Conservation (phyloP, 2,329 filamentous ascomycete species). For the Colletotrichum tamarilloi region DNA sequence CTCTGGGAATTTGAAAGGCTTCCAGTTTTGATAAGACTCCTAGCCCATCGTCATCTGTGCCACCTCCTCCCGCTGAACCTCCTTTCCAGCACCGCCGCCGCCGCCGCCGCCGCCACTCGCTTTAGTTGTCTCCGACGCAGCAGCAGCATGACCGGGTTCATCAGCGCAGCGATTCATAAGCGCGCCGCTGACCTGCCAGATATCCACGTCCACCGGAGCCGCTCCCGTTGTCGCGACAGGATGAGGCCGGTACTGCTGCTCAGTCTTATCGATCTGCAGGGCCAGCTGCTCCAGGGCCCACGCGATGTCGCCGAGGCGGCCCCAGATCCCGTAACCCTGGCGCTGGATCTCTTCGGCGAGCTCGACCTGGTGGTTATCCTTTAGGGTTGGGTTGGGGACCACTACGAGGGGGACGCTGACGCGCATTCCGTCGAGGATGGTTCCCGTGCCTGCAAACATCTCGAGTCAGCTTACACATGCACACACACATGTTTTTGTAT, state of each 20-base stretch:
- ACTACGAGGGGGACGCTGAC: constrained; percentile 83
- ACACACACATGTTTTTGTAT: not conserved
- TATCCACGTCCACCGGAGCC: constrained; percentile 10
- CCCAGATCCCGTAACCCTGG: constrained; percentile 77
- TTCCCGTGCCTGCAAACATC: constrained; percentile 77
- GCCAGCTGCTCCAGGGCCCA: constrained; percentile 34
- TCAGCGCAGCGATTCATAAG: constrained; percentile 26
- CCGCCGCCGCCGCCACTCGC: too few relatives aligned
- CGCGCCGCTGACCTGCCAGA: constrained; percentile 34
- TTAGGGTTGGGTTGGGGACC: constrained; percentile 83
- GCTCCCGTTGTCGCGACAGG: not conserved
- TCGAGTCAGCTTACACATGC: constrained; percentile 8
- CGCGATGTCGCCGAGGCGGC: constrained; percentile 32
- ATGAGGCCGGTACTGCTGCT: constrained; percentile 29
- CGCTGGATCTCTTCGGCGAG: constrained; percentile 80
- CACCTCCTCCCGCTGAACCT: constrained; percentile 49
- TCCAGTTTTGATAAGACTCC: constrained; percentile 29
- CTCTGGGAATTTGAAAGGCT: not conserved
- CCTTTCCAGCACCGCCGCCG: constrained; percentile 37
- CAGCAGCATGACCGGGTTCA: not conserved
- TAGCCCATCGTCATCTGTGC: constrained; percentile 53
- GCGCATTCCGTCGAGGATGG: constrained; percentile 85
- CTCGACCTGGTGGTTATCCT: constrained; percentile 93
- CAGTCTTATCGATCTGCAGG: constrained; percentile 30
- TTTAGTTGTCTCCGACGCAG: not conserved